These are phyloP conservation scores for Geosmithia flava DNA, from an alignment of 2,329 filamentous ascomycete species.

Conservation along the genomic window DNA sequence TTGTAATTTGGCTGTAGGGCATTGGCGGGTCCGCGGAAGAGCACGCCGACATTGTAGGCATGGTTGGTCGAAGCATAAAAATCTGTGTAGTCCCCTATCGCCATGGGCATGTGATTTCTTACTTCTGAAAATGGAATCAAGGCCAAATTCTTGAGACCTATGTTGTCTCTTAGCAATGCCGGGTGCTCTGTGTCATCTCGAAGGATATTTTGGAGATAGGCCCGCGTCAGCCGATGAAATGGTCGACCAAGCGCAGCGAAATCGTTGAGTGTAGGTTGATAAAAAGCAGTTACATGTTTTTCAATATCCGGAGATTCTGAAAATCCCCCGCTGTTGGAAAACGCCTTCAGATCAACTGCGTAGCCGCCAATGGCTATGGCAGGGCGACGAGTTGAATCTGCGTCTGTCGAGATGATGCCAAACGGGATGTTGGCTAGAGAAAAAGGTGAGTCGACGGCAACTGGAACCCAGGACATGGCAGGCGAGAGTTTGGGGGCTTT, in stretches of 20 bases:
- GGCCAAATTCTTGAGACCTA: slow-evolving; percentile 13
- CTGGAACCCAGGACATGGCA: slow-evolving; percentile 13
- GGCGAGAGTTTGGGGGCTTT: too few species aligned
- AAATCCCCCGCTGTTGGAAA: slow-evolving; percentile 34
- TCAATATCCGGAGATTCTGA: slow-evolving; percentile 11
- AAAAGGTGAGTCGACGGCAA: slow-evolving; percentile 30
- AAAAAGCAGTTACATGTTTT: slow-evolving; percentile 13
- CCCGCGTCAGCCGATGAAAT: slow-evolving; percentile 57
- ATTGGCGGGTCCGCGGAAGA: slow-evolving; percentile 63
- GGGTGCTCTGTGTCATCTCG: slow-evolving; percentile 36
- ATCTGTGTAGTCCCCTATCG: slow-evolving; percentile 74
- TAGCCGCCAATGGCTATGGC: slow-evolving; percentile 63
- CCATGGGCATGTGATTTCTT: slow-evolving; percentile 60
- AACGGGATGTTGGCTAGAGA: slow-evolving; percentile 75
- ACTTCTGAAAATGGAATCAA: slow-evolving; percentile 27
- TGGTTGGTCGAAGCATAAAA: slow-evolving; percentile 76
- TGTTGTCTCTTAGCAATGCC: slow-evolving; percentile 21
- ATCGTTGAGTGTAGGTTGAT: slow-evolving; percentile 14
- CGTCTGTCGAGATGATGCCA: slow-evolving; percentile 60
- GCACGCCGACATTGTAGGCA: slow-evolving; percentile 54
- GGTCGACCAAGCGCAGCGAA: slow-evolving; percentile 46
- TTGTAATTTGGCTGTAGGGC: slow-evolving; percentile 73
- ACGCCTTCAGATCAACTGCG: slow-evolving; percentile 56
- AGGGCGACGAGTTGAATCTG: slow-evolving; percentile 42
- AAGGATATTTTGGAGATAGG: slow-evolving; percentile 51